These are phyloP conservation scores for Saccharomyces pastorianus DNA, from an alignment of 1,139 yeast species.

Conservation along the genomic window DNA sequence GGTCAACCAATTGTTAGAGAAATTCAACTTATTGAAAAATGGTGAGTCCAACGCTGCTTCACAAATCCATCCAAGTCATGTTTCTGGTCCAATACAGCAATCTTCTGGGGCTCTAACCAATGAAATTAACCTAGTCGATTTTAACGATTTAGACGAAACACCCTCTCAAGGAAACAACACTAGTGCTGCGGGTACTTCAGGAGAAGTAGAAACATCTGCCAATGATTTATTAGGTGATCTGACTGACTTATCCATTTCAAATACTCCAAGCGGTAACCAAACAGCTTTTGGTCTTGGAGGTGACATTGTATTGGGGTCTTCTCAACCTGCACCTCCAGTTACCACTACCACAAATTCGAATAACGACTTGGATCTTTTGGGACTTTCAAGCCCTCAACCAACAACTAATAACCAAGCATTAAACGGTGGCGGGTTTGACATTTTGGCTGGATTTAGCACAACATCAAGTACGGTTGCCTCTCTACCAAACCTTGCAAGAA, in stretches of 20 bases:
- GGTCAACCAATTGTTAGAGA: slow-evolving; percentile 58
- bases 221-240: slow-evolving; percentile 67
- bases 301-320: slow-evolving; percentile 34
- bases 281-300: slow-evolving; percentile 33
- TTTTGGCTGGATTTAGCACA: slow-evolving; percentile 38
- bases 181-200: slow-evolving; percentile 28
- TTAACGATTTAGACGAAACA: slow-evolving; percentile 48
- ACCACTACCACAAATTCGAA: slow-evolving; percentile 8
- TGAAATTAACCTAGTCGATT: slow-evolving; percentile 65
- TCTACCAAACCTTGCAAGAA: slow-evolving; percentile 10
- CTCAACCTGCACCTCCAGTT: slow-evolving; percentile 26
- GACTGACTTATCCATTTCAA: slow-evolving; percentile 47
- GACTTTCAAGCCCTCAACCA: slow-evolving; percentile 39
- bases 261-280: slow-evolving; percentile 15
- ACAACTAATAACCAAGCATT: slow-evolving; percentile 5
- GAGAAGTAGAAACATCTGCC: slow-evolving; percentile 20
- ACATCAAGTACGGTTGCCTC: slow-evolving; percentile 37
- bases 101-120: slow-evolving; percentile 34
- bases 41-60: slow-evolving; percentile 59
- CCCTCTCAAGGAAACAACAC: slow-evolving; percentile 5
- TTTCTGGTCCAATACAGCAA: slow-evolving; percentile 15
- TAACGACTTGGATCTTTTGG: slow-evolving; percentile 35
- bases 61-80: slow-evolving; percentile 37
- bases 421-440: slow-evolving; percentile 28
- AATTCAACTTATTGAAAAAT: slow-evolving; percentile 54